Evolutionary conservation across 1,284 basidiomycete genomes (phyloP).

Genomic region (Heimioporus retisporus): DNA sequence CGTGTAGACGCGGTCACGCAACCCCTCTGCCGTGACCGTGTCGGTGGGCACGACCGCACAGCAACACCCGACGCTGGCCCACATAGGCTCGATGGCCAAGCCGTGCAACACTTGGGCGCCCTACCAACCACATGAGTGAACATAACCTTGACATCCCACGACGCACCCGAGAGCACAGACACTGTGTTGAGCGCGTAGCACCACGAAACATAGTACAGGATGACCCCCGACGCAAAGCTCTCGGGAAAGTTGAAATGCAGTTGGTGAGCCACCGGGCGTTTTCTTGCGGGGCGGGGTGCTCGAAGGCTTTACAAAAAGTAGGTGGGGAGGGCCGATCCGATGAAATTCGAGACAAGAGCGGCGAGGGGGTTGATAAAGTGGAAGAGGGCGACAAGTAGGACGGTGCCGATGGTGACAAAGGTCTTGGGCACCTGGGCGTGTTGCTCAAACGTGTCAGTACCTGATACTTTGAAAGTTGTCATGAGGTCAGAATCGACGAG

Average conservation of each 20-base stretch:
- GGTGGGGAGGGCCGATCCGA: conserved; percentile 88
- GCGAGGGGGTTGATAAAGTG: too few species aligned
- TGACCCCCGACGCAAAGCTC: conserved; percentile 55
- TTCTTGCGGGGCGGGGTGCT: conserved; percentile 77
- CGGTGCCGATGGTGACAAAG: too few species aligned
- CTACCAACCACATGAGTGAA: too few species aligned
- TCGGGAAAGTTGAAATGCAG: conserved; percentile 83
- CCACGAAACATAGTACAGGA: conserved; percentile 90
- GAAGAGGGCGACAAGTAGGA: too few species aligned
- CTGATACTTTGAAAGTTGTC: conserved; percentile 94
- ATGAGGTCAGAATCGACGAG: conserved; percentile 21
- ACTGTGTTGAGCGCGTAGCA: conserved; percentile 93
- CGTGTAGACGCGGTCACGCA: conserved; percentile 57
- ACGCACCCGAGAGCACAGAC: conserved; percentile 86
- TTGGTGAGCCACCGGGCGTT: conserved; percentile 93
- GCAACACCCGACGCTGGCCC: conserved; percentile 58
- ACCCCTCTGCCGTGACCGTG: conserved; percentile 47
- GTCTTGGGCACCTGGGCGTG: conserved; percentile 88
- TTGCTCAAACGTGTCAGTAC: conserved; percentile 45
- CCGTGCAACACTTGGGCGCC: conserved; percentile 74
- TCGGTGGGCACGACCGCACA: conserved; percentile 37
- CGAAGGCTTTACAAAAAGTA: conserved; percentile 89
- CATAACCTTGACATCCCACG: not conserved
- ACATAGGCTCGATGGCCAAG: conserved; percentile 75
- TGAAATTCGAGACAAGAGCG: conserved; percentile 84